Evolutionary conservation across 345 rosid species (phyloP).

Genomic region (Iberis pinnata): DNA sequence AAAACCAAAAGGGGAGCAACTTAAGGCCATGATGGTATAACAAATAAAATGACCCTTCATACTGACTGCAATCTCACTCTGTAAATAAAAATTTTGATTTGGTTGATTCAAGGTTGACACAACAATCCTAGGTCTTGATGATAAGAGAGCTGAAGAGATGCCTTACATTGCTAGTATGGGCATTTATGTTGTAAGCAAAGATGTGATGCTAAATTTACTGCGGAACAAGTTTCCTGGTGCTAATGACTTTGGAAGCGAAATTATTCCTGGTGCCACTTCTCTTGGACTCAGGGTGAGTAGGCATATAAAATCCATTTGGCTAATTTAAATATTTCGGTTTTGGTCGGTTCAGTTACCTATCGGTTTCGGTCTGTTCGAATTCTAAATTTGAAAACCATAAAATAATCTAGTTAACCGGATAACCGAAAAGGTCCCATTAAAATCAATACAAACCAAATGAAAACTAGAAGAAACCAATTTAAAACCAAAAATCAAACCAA

Average conservation of each 20-base stretch:
- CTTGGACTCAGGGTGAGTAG: constrained; percentile 71
- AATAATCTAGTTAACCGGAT: too few species aligned
- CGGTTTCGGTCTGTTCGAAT: too few species aligned
- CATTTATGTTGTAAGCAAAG: constrained; percentile 86
- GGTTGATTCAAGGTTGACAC: constrained; percentile 84
- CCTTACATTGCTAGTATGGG: constrained; percentile 99
- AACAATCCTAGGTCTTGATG: constrained; percentile 87
- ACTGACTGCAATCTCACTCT: neutral
- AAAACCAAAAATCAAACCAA: too few species aligned
- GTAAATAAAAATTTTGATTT: too few species aligned
- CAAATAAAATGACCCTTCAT: neutral
- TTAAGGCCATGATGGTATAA: constrained; percentile 88
- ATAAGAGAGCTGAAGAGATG: constrained; percentile 86
- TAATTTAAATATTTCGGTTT: too few species aligned
- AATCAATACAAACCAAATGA: too few species aligned
- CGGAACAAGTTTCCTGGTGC: constrained; percentile 89
- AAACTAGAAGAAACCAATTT: too few species aligned
- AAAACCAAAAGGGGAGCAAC: constrained; percentile 89
- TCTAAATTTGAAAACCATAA: too few species aligned
- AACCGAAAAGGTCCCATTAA: too few species aligned
- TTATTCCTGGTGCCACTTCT: constrained; percentile 94
- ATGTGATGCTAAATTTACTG: constrained; percentile 78
- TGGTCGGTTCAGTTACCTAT: too few species aligned
- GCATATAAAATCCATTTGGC: too few species aligned
- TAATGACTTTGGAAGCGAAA: constrained; percentile 97